Base-by-base conservation (phyloP, 2,329 filamentous ascomycete species). In the Mycocentrospora acerina region DNA sequence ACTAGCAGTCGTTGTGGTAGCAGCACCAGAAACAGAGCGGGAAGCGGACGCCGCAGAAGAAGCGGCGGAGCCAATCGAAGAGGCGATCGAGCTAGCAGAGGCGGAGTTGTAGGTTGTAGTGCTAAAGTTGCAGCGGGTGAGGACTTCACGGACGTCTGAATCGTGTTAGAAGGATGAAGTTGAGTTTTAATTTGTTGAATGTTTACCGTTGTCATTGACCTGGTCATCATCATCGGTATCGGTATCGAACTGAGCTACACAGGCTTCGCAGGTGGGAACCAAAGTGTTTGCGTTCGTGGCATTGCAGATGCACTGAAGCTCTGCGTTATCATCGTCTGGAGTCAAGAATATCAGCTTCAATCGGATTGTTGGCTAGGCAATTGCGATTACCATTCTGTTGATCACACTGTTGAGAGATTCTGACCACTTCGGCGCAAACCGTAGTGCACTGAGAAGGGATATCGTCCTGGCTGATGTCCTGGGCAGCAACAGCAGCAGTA, bases 401-500 rank as follows among this genome's bases (percentile, higher is more conserved):
- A 43, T 64, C 55, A 34, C 61, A 65, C 26, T 50, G 40, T 11
- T 35, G 42, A n/a, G 55, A 37, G 11, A 60, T 49, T 8, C 40
- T 42, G 8, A 58, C 49, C 8, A 62, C 50, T 19, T 48, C 38
- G 5, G 54, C 42, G 44, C 61, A 65, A n/a, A 60, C 38, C 12
- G 48, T 44, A 3, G 42, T 52, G 50, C 62, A 66, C 33, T 59
- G 51, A 13, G 24, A 29, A 8, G 62, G 62, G 14, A 66, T 52
- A 19, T 64, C 58, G 39, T 58, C 44, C 41, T 57, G 46, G 36
- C 55, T 53, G 35, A 65, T 46, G n/a, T 64, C 59, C 32, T 60
- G 50, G 8, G 54, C 54, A 24, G 49, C 37, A 29, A 42, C 47
- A 22, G 61, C 26, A 7, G 55, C 51, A 19, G 46, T 42, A 34